These are phyloP conservation scores for Phytophthora macrochlamydospora DNA, from an alignment of 352 stramenopile species.

Conservation along the genomic window DNA sequence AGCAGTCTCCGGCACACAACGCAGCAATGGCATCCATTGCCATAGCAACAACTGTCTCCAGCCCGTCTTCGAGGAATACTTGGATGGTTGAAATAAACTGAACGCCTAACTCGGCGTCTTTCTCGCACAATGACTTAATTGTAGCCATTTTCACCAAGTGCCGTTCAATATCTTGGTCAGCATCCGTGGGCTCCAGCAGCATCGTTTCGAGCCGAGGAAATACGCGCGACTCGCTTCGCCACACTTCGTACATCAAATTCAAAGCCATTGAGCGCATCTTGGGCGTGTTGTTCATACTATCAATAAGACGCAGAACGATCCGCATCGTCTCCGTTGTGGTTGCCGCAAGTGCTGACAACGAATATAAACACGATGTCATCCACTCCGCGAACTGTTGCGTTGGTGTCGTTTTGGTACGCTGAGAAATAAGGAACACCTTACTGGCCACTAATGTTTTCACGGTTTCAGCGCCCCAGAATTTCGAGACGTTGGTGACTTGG, in stretches of 20 bases:
- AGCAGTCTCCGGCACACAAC: constrained; percentile 62
- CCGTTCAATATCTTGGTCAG: constrained; percentile 39
- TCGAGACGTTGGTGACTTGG: constrained; percentile 34
- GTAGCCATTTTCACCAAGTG: constrained; percentile 61
- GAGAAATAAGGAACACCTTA: constrained; percentile 63
- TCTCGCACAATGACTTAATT: constrained; percentile 67
- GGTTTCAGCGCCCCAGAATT: constrained; percentile 34
- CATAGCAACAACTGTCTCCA: constrained; percentile 64
- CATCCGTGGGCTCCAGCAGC: constrained; percentile 39
- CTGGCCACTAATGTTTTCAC: constrained; percentile 65
- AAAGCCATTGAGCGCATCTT: constrained; percentile 53
- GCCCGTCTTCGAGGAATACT: constrained; percentile 50
- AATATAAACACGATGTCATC: constrained; percentile 51
- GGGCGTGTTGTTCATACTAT: constrained; percentile 48
- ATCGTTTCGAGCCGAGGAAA: constrained; percentile 66
- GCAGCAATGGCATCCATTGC: constrained; percentile 63
- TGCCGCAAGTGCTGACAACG: constrained; percentile 48
- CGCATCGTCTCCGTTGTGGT: constrained; percentile 78
- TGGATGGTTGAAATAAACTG: constrained; percentile 75
- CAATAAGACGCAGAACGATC: constrained; percentile 70
- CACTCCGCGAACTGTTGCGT: constrained; percentile 28
- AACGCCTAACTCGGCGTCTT: constrained; percentile 66
- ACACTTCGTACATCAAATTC: constrained; percentile 64
- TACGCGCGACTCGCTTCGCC: constrained; percentile 66
- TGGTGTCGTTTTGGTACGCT: constrained; percentile 16